These are phyloP conservation scores for Globisporangium cylindrosporum DNA, from an alignment of 352 stramenopile genomes.

Conservation along the genomic window DNA sequence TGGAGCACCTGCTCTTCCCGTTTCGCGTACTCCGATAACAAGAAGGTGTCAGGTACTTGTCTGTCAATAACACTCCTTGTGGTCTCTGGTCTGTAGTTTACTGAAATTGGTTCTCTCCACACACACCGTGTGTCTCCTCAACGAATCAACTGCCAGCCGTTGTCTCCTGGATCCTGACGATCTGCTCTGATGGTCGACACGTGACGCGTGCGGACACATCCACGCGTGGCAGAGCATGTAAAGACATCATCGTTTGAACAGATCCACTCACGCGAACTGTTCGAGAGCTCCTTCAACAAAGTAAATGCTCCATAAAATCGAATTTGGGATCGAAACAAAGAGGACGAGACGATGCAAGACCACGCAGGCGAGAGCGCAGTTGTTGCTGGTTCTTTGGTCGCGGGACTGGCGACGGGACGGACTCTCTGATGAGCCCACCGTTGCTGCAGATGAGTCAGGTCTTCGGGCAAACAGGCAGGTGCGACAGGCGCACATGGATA, in stretches of 20 bases:
- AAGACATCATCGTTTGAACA: background rate
- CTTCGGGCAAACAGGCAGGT: background rate
- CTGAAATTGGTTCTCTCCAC: background rate
- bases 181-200: too few species aligned
- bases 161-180: too few species aligned
- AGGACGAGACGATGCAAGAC: too few species aligned
- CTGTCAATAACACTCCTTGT: background rate
- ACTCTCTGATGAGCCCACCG: background rate
- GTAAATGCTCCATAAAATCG: too few species aligned
- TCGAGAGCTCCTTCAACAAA: background rate
- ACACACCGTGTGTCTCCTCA: too few species aligned
- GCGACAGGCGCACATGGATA: background rate
- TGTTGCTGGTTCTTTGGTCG: background rate
- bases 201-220: background rate
- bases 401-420: background rate
- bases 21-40: slow-evolving; percentile 3
- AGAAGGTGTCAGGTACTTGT: background rate
- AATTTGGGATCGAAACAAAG: too few species aligned
- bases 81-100: background rate
- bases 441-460: background rate
- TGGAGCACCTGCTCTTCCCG: slow-evolving; percentile 11
- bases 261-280: background rate
- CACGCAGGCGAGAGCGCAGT: background rate
- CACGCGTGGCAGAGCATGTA: background rate
- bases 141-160: too few species aligned